Percentiles rank a stretch among this genome's conserved stretches.
Conservation (phyloP, 768 basidiomycete species). For the Crucibulum laeve region DNA sequence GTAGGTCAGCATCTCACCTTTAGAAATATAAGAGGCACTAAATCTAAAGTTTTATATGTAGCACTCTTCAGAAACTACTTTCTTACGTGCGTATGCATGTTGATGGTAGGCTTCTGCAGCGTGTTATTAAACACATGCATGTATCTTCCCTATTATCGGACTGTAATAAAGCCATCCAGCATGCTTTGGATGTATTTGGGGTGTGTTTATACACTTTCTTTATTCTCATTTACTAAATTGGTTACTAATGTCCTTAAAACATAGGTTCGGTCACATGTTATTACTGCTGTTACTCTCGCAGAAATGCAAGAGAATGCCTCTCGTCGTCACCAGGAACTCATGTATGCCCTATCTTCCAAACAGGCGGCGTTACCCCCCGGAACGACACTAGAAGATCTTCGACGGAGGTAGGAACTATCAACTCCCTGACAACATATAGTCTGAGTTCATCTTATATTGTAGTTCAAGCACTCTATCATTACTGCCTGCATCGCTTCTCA, state of each 20-base stretch:
- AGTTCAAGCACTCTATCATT: not conserved
- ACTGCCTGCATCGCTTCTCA: not conserved
- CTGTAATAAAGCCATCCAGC: not conserved
- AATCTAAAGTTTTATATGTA: not conserved
- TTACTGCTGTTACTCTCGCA: not conserved
- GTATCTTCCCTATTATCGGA: not conserved
- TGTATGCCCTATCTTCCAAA: not conserved
- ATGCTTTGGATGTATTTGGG: not conserved
- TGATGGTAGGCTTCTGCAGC: not conserved
- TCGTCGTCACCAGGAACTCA: not conserved
- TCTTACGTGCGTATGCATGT: conserved; percentile 1
- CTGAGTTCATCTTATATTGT: not conserved
- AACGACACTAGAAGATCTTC: not conserved
- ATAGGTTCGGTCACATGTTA: not conserved
- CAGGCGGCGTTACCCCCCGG: not conserved
- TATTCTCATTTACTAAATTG: not conserved
- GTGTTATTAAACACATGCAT: not conserved
- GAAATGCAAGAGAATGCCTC: not conserved
- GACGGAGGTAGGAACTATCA: not conserved
- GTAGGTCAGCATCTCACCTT: not conserved
- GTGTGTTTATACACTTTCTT: not conserved
- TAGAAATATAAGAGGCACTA: not conserved
- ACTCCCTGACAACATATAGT: not conserved
- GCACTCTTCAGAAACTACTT: not conserved
- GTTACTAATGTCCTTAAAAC: too few species aligned